These are phyloP conservation scores for Fusarium staphyleae DNA, from an alignment of 2,329 filamentous ascomycete genomes.

Conservation along the genomic window DNA sequence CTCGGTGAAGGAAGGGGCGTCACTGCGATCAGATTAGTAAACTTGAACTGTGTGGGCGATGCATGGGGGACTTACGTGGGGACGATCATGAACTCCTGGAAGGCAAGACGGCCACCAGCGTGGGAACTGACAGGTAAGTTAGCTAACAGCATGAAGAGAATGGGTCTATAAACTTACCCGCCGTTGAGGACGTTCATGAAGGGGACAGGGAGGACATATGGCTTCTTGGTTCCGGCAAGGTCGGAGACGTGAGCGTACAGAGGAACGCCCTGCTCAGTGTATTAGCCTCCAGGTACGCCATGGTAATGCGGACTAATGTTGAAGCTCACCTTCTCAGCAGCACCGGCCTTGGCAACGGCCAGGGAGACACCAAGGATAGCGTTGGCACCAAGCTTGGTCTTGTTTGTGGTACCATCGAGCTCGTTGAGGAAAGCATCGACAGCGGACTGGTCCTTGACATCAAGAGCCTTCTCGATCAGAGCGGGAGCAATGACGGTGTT, in stretches of 20 bases:
- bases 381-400: constrained; percentile 87
- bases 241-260: constrained; percentile 89
- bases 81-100: constrained; percentile 97
- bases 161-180: constrained; percentile 50
- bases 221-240: constrained; percentile 89
- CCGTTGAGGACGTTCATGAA: constrained; percentile 96
- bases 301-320: not conserved
- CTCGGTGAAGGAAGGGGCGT: constrained; percentile 91
- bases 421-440: constrained; percentile 85
- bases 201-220: constrained; percentile 86
- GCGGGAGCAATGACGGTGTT: constrained; percentile 82
- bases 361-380: constrained; percentile 86
- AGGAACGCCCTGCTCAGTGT: constrained; percentile 67
- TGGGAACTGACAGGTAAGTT: constrained; percentile 69
- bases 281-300: constrained; percentile 24
- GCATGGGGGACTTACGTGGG: constrained; percentile 65
- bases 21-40: constrained; percentile 52
- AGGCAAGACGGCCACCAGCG: constrained; percentile 92
- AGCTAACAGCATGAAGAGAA: constrained; percentile 7
- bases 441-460: constrained; percentile 86
- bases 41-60: not conserved
- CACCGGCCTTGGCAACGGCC: constrained; percentile 87
- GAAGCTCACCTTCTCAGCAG: constrained; percentile 75
- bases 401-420: constrained; percentile 85
- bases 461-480: constrained; percentile 81